Evolutionary conservation across 1,284 basidiomycete species (phyloP).

Genomic region (Trichosporon asahii): DNA sequence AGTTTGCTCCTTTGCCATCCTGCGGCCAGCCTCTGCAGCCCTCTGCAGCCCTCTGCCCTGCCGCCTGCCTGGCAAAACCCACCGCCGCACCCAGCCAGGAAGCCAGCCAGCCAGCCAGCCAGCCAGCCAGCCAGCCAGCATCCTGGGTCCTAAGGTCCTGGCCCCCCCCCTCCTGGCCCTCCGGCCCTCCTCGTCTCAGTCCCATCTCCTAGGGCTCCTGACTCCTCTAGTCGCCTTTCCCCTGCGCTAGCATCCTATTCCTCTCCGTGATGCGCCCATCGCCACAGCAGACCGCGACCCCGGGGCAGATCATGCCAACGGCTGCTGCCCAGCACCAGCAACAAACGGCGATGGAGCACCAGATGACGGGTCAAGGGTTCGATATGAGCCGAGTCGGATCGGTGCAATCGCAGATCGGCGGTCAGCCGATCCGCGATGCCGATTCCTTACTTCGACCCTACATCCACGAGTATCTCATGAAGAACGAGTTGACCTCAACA

Average conservation of each 20-base stretch:
- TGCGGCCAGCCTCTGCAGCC: not conserved
- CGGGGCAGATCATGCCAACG: no score
- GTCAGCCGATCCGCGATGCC: slow-evolving; percentile 24
- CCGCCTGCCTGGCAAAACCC: not conserved
- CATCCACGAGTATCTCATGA: slow-evolving; percentile 49
- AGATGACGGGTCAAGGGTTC: slow-evolving; percentile 27
- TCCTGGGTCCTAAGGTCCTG: not conserved
- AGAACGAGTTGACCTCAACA: slow-evolving; percentile 39
- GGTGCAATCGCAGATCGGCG: slow-evolving; percentile 30
- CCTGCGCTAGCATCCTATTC: not conserved
- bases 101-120: not conserved
- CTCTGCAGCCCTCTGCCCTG: not conserved
- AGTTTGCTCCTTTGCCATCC: not conserved
- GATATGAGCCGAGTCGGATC: slow-evolving; percentile 40
- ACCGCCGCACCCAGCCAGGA: not conserved
- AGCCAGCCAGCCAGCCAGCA: not conserved
- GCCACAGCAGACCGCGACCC: no score
- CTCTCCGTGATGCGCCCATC: not conserved
- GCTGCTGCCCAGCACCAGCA: not conserved
- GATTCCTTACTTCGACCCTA: slow-evolving; percentile 47
- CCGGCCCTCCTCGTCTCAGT: not conserved
- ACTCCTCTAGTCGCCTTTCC: not conserved
- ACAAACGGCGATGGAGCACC: slow-evolving; percentile 22
- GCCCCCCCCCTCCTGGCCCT: not conserved
- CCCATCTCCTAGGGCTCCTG: not conserved